Conservation (phyloP, 2,329 filamentous ascomycete genomes). For the Pseudogymnoascus sp. region DNA sequence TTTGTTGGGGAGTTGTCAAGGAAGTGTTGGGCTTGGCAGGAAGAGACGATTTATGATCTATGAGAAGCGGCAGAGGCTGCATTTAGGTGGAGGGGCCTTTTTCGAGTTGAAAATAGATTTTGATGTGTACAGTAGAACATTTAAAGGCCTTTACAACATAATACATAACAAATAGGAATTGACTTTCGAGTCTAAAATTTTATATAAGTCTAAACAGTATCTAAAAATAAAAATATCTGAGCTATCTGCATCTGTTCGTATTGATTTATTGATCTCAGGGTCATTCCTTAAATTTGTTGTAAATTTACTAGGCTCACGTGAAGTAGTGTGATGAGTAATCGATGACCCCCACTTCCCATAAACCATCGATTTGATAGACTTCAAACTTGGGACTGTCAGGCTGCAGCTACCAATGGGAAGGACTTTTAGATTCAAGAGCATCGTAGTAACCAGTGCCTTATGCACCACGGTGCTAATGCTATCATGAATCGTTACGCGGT, state of each 20-base stretch:
- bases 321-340: constrained; percentile 8
- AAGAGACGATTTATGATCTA: neutral
- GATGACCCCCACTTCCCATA: constrained; percentile 2
- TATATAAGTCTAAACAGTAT: neutral
- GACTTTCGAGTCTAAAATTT: neutral
- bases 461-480: constrained; percentile 5
- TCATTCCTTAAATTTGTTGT: neutral
- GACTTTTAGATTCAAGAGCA: constrained; percentile 1
- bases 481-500: constrained; percentile 7
- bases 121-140: neutral
- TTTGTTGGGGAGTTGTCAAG: neutral
- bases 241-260: neutral
- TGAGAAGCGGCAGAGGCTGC: neutral
- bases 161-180: neutral
- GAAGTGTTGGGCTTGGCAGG: neutral
- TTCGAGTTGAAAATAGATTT: neutral
- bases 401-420: neutral
- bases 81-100: neutral
- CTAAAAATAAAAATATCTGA: neutral
- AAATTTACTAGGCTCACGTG: neutral
- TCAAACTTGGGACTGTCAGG: neutral
- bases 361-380: constrained; percentile 6
- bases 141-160: neutral
- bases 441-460: neutral
- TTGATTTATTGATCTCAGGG: neutral